Base-by-base conservation (phyloP, 192 early-diverging fungal genomes). In the Spizellomyces punctatus region DNA sequence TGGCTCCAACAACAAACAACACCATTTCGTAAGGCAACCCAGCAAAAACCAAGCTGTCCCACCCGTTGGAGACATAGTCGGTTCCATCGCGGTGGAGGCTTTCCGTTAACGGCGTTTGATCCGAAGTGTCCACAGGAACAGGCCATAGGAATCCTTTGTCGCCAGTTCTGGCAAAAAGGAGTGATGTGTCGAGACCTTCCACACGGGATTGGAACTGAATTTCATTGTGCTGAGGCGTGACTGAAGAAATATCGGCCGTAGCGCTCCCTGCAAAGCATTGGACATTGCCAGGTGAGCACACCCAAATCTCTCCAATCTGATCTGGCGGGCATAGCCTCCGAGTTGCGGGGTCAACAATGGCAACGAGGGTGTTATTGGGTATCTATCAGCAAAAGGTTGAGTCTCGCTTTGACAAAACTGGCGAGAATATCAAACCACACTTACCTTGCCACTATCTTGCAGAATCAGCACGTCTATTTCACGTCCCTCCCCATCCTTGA, bases 241-340 rank as follows among this genome's bases (percentile, higher is more conserved):
- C 27, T 36, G 27, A 36, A 3, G 27, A 36, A 36, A 36, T 36
- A 49, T 8, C 17, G 45, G 59, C 42, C 1, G 71, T 6, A 9
- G 59, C 46, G 21, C 69, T 42, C 7, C 60, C 66, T 17, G 64
- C 74, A 54, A 66, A 49, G 10, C 78, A 77, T 36, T 82, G 79
- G 70, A 81, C 80, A 55, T 58, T 71, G 61, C 79, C 84, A 64
- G 80, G 82, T 73, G 87, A 90, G 27, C 82, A 88, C 12, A 95
- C 92, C 92, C 92, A 95, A 12, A 95, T 93, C 79, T 94, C 94
- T 52, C 94, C 94, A 61, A 94, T 80, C 55, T 86, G 82, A 47
- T 91, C 87, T 5, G 85, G 85, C 6, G 85, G 76, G 69, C 91
- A 89, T 8, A 92, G 79, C n/a, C 73, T 80, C 9, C 83, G 82